phyloP scores from a whole-genome alignment of 139 green algal genomes.

The Zygnema circumcarinatum region DNA sequence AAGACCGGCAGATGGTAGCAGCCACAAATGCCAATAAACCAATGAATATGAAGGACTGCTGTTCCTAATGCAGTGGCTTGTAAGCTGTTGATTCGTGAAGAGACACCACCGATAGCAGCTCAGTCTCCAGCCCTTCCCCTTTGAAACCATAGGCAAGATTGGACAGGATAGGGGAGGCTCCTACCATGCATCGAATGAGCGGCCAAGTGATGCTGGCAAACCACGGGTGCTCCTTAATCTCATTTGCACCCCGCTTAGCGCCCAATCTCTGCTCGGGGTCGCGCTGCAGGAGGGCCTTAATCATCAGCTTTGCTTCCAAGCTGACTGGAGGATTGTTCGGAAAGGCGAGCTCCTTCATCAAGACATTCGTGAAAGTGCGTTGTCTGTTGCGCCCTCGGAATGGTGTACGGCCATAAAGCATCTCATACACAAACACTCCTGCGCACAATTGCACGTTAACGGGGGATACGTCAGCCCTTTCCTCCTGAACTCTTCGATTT shows the following conservation, averaged over 20 bases:
- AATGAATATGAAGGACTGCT: background rate
- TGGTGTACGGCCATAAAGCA: slow-evolving; percentile 84
- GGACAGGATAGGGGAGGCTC: background rate
- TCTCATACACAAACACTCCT: slow-evolving; percentile 91
- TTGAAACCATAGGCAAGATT: background rate
- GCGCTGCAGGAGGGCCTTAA: slow-evolving; percentile 82
- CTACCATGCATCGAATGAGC: slow-evolving; percentile 73
- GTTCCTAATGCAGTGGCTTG: too few species aligned
- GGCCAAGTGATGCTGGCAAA: slow-evolving; percentile 88
- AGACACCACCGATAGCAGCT: background rate
- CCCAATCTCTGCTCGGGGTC: slow-evolving; percentile 77
- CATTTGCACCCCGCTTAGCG: slow-evolving; percentile 80
- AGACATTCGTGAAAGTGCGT: slow-evolving; percentile 94
- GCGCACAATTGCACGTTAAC: background rate
- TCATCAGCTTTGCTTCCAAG: slow-evolving; percentile 72
- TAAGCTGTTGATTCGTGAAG: too few species aligned
- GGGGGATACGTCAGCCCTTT: background rate
- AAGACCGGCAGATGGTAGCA: too few species aligned
- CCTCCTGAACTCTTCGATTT: background rate
- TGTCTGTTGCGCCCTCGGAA: slow-evolving; percentile 79
- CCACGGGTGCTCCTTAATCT: slow-evolving; percentile 92
- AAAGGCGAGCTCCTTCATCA: slow-evolving; percentile 85
- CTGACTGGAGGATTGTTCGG: slow-evolving; percentile 60
- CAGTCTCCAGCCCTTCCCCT: too few species aligned
- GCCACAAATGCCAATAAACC: too few species aligned